Base-by-base conservation (phyloP, 257 asterid species). In the Gynochthodes officinalis region DNA sequence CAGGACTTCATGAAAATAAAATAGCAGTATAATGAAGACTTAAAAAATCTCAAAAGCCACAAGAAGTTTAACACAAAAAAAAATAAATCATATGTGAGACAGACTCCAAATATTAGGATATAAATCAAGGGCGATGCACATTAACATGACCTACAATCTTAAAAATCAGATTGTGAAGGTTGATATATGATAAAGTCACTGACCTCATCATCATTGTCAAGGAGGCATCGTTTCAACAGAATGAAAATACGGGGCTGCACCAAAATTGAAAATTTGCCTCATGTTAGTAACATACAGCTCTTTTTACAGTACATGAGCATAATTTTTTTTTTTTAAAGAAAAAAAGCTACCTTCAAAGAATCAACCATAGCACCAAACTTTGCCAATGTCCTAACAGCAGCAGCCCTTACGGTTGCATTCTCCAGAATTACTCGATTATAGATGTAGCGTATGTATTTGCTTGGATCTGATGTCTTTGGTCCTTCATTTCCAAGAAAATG, bases 401-500 rank as follows among this genome's bases (percentile, higher is more conserved):
- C 87, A 70, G 98, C 98, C 39, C 97, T 90, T 30, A 93, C 97
- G 60, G 98, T 93, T 81, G 98, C 95, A 80, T 93, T 93, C 78
- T 93, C 98, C 70, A 93, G 89, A 67, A 93, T 90, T 77, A 93
- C 92, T 46, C 98, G 84, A 64, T 93, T 93, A 85, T 93, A 93
- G 32, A 93, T 93, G 81, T 93, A 90, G 42, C 97, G 87, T 43
- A 93, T 90, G 79, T 90, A 93, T 79, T 93, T 93, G 83, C 97
- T 89, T 1, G 98, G 98, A 74, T 93, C 98, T 25, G 95, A 63
- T 21, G 98, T 93, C 86, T 93, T 90, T 59, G 98, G 98, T 60
- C 98, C 98, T 84, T 93, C 96, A 79, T 87, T 90, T 76, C 97
- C 98, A 84, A 93, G 96, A 84, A 93, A 93, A 83, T 93, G 95